These are phyloP conservation scores for Periconia macrospinosa DNA, from an alignment of 2,329 filamentous ascomycete genomes.

Conservation along the genomic window DNA sequence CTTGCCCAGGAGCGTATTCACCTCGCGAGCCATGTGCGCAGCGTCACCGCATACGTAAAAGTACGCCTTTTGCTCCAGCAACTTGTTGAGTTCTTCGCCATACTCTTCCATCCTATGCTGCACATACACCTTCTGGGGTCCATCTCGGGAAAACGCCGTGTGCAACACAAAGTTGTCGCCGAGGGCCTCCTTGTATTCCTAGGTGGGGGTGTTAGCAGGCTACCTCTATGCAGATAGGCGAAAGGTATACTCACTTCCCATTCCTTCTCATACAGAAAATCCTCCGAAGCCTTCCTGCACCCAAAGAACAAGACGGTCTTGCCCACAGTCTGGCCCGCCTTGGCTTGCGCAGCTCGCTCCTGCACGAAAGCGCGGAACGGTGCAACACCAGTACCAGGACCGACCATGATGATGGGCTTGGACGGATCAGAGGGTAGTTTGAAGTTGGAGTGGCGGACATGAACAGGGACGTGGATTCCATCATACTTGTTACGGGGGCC, in stretches of 20 bases:
- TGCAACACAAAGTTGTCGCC: conserved; percentile 89
- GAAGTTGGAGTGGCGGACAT: conserved; percentile 98
- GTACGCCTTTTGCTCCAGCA: conserved; percentile 84
- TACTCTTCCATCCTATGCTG: conserved; percentile 88
- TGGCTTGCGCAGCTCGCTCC: conserved; percentile 82
- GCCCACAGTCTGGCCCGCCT: conserved; percentile 79
- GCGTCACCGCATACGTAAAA: conserved; percentile 99
- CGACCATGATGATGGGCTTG: conserved; percentile 94
- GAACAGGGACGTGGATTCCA: conserved; percentile 90
- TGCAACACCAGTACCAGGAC: conserved; percentile 93
- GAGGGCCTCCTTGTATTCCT: conserved; percentile 82
- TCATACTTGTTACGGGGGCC: conserved; percentile 97
- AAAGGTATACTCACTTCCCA: conserved; percentile 72
- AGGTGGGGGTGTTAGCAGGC: conserved; percentile 17
- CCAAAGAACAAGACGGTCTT: conserved; percentile 93
- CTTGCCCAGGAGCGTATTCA: conserved; percentile 82
- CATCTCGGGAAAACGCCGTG: conserved; percentile 92
- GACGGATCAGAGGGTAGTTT: conserved; percentile 94
- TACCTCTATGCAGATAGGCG: conserved; percentile 9
- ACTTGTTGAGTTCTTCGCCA: conserved; percentile 80
- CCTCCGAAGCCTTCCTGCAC: conserved; percentile 83
- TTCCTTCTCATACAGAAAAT: conserved; percentile 89
- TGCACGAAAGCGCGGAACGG: conserved; percentile 96
- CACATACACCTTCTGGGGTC: conserved; percentile 89
- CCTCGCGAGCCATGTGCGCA: conserved; percentile 93